Evolutionary conservation across 2,329 filamentous ascomycete species (phyloP).

Genomic region (Xenoacremonium recifei): DNA sequence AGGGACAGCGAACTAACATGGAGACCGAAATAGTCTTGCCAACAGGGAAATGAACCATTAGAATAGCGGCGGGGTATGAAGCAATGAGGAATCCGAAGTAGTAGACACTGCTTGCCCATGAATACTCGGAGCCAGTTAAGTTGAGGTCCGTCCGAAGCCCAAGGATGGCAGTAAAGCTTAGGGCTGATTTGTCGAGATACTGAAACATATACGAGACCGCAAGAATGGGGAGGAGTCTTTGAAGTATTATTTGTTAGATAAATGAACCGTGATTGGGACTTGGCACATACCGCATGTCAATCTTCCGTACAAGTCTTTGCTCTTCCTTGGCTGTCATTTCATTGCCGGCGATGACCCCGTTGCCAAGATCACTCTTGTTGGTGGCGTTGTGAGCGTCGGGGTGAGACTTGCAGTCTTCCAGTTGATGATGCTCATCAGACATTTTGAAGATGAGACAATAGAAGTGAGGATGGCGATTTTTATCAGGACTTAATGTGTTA

Average conservation of each 20-base stretch:
- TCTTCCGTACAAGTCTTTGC: constrained; percentile 55
- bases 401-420: neutral
- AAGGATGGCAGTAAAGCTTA: constrained; percentile 52
- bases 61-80: constrained; percentile 22
- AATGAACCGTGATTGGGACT: constrained; percentile 30
- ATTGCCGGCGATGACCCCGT: constrained; percentile 4
- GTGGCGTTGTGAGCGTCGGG: constrained; percentile 1
- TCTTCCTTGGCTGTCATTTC: constrained; percentile 29
- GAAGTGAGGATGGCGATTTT: no score
- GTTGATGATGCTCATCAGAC: constrained; percentile 6
- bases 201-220: constrained; percentile 57
- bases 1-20: constrained; percentile 10
- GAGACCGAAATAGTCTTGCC: constrained; percentile 25
- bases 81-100: constrained; percentile 49
- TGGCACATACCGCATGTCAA: constrained; percentile 54
- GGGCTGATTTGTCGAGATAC: constrained; percentile 58
- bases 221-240: constrained; percentile 50
- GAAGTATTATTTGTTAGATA: constrained; percentile 31
- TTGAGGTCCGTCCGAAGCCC: constrained; percentile 44
- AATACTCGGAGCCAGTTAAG: constrained; percentile 48
- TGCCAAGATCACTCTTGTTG: constrained; percentile 3
- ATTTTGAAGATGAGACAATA: no score
- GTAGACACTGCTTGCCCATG: constrained; percentile 49
- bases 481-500: no score
- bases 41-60: constrained; percentile 26